Conservation (phyloP, 2,329 filamentous ascomycete species). For the Calonectria ilicicola region DNA sequence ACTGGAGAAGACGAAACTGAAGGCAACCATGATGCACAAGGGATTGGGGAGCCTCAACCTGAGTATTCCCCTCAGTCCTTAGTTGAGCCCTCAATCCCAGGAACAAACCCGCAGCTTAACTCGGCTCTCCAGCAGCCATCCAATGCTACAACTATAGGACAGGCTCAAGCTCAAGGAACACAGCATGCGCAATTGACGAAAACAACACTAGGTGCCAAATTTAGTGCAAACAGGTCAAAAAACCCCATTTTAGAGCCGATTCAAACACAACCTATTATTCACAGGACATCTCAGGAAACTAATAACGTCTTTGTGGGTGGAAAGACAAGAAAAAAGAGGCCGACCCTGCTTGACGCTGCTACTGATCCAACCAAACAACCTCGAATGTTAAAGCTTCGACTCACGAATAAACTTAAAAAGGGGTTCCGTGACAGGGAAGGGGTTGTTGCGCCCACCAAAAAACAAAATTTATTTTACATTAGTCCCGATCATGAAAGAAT, state of each 20-base stretch:
- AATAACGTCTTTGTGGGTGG: constrained; percentile 61
- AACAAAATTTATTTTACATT: constrained; percentile 45
- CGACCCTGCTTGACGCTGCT: constrained; percentile 52
- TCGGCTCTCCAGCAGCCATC: not conserved
- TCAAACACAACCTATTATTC: constrained; percentile 12
- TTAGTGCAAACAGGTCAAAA: not conserved
- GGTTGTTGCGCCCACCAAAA: constrained; percentile 48
- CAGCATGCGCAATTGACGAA: not conserved
- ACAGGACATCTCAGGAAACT: constrained; percentile 20
- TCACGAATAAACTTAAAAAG: constrained; percentile 56
- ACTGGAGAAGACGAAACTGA: constrained; percentile 28
- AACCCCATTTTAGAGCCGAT: constrained; percentile 10
- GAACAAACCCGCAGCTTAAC: not conserved
- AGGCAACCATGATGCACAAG: not conserved
- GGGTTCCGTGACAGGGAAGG: constrained; percentile 59
- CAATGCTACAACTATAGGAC: not conserved
- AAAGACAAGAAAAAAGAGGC: constrained; percentile 51
- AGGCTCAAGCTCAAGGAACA: not conserved
- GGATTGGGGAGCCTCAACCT: too few species aligned
- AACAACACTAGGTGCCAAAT: constrained; percentile 14
- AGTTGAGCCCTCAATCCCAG: not conserved
- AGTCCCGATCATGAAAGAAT: constrained; percentile 36
- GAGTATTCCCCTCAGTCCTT: not conserved
- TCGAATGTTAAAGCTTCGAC: constrained; percentile 53
- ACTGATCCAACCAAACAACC: constrained; percentile 55